phyloP scores from a whole-genome alignment of 805 yeast genomes.

The Wickerhamomyces bovis region DNA sequence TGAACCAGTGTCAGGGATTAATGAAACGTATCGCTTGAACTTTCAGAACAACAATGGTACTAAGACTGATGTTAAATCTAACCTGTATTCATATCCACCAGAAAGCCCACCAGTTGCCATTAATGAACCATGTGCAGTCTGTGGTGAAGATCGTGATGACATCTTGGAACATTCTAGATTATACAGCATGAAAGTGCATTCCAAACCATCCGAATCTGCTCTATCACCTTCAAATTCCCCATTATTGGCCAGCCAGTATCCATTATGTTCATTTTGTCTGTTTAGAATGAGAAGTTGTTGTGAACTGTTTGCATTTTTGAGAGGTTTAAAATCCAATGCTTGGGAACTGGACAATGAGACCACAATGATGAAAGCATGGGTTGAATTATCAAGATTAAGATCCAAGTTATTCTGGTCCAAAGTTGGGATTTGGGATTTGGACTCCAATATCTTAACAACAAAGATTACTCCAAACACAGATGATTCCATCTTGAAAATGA shows the following conservation, averaged over 20 bases:
- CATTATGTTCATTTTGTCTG: conserved; percentile 79
- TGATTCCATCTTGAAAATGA: not conserved
- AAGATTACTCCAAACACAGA: conserved; percentile 25
- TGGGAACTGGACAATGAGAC: conserved; percentile 50
- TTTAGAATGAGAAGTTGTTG: conserved; percentile 74
- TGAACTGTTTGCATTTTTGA: conserved; percentile 72
- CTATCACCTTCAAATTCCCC: conserved; percentile 11
- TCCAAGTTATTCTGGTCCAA: conserved; percentile 79
- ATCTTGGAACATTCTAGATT: conserved; percentile 72
- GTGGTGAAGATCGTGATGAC: conserved; percentile 74
- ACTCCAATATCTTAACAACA: conserved; percentile 26
- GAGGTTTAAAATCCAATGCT: conserved; percentile 50
- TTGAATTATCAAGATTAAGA: conserved; percentile 56
- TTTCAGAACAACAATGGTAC: conserved; percentile 18
- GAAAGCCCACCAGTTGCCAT: conserved; percentile 69
- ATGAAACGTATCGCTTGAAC: conserved; percentile 57
- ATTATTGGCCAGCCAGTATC: conserved; percentile 41
- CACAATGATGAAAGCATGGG: conserved; percentile 50
- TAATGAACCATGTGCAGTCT: conserved; percentile 69
- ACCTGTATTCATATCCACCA: conserved; percentile 37
- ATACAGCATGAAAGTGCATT: conserved; percentile 54
- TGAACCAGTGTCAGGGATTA: conserved; percentile 82
- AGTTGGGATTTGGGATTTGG: conserved; percentile 69
- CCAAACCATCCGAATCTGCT: conserved; percentile 13
- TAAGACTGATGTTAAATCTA: conserved; percentile 24